Conservation (phyloP, 1,284 basidiomycete species). For the Ganoderma lucidum region DNA sequence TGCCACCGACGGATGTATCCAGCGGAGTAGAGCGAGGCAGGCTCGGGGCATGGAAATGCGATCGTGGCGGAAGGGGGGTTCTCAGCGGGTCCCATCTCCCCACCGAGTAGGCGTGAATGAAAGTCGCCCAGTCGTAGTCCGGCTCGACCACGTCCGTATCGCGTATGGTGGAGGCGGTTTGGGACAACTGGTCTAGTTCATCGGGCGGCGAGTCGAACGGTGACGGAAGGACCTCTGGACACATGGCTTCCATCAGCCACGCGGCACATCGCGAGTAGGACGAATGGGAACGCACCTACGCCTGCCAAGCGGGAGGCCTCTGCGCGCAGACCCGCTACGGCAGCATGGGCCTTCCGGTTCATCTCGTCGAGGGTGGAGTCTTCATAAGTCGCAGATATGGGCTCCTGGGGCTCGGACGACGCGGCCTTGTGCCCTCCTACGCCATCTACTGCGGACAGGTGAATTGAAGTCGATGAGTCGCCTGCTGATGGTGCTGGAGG, state of each 20-base stretch:
- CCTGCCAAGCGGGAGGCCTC: constrained; percentile 41
- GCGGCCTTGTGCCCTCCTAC: neutral
- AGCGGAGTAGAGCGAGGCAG: constrained; percentile 24
- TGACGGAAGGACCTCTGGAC: constrained; percentile 37
- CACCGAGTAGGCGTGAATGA: constrained; percentile 76
- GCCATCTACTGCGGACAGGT: constrained; percentile 21
- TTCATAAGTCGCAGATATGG: constrained; percentile 21
- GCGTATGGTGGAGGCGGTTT: constrained; percentile 31
- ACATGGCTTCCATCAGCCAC: constrained; percentile 9
- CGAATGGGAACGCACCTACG: constrained; percentile 34
- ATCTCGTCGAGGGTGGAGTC: constrained; percentile 38
- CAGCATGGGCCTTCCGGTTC: constrained; percentile 40
- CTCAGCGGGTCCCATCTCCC: constrained; percentile 85
- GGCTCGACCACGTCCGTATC: constrained; percentile 38
- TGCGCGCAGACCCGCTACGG: constrained; percentile 40
- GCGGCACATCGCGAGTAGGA: neutral
- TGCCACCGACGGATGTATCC: constrained; percentile 23
- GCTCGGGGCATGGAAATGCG: constrained; percentile 38
- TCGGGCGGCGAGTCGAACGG: constrained; percentile 43
- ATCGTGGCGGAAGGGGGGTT: constrained; percentile 72
- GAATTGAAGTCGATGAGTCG: constrained; percentile 31
- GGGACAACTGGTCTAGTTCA: constrained; percentile 30
- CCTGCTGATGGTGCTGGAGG: constrained; percentile 36
- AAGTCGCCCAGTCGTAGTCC: constrained; percentile 78
- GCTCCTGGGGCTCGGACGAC: constrained; percentile 21